These are phyloP conservation scores for Nyctanthes arbortristis DNA, from an alignment of 257 asterid genomes.

Conservation along the genomic window DNA sequence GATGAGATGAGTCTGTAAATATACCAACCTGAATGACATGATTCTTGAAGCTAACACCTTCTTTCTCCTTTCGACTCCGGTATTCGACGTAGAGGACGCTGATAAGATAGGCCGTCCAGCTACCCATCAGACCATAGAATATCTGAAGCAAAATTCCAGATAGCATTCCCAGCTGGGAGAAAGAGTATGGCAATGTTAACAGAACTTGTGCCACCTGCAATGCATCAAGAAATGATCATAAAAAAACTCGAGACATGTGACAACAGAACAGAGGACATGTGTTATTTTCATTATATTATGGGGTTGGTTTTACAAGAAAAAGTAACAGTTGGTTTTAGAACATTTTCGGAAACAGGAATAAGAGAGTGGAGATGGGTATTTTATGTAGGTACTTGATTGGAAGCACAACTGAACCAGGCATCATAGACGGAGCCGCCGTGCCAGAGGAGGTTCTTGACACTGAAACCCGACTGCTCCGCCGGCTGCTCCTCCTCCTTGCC, in stretches of 20 bases:
- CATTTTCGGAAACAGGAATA: too few species aligned
- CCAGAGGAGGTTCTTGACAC: constrained; percentile 15
- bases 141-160: constrained; percentile 28
- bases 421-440: constrained; percentile 3
- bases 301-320: too few species aligned
- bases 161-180: constrained; percentile 35
- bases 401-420: constrained; percentile 12
- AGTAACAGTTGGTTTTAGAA: too few species aligned
- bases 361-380: not conserved
- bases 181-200: constrained; percentile 27
- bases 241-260: too few species aligned
- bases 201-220: constrained; percentile 32
- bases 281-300: too few species aligned
- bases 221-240: not conserved
- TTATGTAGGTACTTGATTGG: constrained; percentile 7
- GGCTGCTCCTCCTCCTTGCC: not conserved
- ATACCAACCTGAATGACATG: constrained; percentile 39
- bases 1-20: too few species aligned
- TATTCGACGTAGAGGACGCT: constrained; percentile 29
- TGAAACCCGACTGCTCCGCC: not conserved
- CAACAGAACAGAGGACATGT: too few species aligned
- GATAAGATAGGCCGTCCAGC: constrained; percentile 35
- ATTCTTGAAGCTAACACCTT: constrained; percentile 30
- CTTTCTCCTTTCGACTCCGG: constrained; percentile 29
- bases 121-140: constrained; percentile 31